Conservation (phyloP, 73 alveolate genomes). For the Diophrys sp. region DNA sequence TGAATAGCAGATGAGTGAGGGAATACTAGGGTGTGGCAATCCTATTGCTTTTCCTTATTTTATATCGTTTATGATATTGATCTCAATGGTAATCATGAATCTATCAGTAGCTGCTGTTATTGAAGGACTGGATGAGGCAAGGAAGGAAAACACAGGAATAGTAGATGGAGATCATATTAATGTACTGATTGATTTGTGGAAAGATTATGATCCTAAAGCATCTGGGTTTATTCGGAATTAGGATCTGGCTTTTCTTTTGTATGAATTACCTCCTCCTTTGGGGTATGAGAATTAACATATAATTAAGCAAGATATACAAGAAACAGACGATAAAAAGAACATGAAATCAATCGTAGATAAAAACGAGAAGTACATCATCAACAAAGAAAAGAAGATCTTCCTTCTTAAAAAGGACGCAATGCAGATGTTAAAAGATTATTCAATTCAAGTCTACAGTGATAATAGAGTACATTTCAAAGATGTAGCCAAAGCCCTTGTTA, state of each 20-base stretch:
- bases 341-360: constrained; percentile 6
- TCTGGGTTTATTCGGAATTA: constrained; percentile 27
- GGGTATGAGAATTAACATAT: constrained; percentile 16
- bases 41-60: constrained; percentile 19
- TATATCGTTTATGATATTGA: constrained; percentile 18
- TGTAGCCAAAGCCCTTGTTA: constrained; percentile 19
- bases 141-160: constrained; percentile 25
- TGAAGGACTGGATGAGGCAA: constrained; percentile 29
- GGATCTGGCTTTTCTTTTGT: constrained; percentile 27
- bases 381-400: constrained; percentile 23
- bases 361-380: constrained; percentile 15
- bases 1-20: constrained; percentile 1
- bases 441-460: constrained; percentile 10
- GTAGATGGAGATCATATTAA: constrained; percentile 29
- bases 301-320: background rate
- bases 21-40: constrained; percentile 22
- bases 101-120: constrained; percentile 43
- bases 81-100: constrained; percentile 33
- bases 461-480: constrained; percentile 30
- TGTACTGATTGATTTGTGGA: constrained; percentile 27
- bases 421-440: constrained; percentile 17
- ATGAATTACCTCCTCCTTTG: constrained; percentile 45
- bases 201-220: constrained; percentile 40
- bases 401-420: constrained; percentile 25
- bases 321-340: constrained; percentile 3